Conservation (phyloP, 2,329 filamentous ascomycete species). For the Colletotrichum lupini region DNA sequence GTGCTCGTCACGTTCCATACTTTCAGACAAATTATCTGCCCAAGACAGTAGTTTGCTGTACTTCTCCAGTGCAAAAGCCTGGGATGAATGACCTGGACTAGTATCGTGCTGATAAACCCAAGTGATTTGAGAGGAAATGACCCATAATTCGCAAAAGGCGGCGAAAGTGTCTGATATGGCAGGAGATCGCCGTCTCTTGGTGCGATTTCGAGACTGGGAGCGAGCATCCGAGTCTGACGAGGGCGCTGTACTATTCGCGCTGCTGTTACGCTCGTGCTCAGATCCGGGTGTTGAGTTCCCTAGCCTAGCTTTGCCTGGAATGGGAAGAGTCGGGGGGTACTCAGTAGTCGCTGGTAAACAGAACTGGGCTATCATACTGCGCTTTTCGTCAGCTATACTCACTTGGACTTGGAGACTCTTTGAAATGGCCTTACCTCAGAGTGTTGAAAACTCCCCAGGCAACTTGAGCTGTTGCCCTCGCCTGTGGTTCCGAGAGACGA, state of each 20-base stretch:
- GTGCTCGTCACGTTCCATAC: conserved; percentile 40
- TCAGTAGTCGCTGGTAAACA: conserved; percentile 29
- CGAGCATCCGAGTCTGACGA: neutral
- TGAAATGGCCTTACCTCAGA: conserved; percentile 46
- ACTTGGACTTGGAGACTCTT: neutral
- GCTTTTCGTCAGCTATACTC: neutral
- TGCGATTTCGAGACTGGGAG: neutral
- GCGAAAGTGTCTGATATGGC: conserved; percentile 44
- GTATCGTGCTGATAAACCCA: conserved; percentile 42
- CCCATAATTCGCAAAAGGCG: conserved; percentile 49
- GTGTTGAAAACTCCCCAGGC: conserved; percentile 50
- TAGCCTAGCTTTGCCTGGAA: conserved; percentile 10
- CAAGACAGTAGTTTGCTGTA: conserved; percentile 52
- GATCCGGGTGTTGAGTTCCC: neutral
- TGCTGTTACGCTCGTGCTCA: neutral
- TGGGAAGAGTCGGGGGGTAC: conserved; percentile 27
- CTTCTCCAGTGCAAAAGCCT: conserved; percentile 47
- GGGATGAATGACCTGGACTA: conserved; percentile 24
- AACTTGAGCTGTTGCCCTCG: conserved; percentile 26
- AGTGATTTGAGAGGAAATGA: conserved; percentile 46
- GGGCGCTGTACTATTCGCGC: neutral
- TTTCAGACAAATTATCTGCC: conserved; percentile 46
- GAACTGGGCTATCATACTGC: conserved; percentile 23
- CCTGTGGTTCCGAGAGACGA: conserved; percentile 7
- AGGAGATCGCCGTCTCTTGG: neutral